Conservation (phyloP, 176 grass and related monocot species). For the Eleusine indica region DNA sequence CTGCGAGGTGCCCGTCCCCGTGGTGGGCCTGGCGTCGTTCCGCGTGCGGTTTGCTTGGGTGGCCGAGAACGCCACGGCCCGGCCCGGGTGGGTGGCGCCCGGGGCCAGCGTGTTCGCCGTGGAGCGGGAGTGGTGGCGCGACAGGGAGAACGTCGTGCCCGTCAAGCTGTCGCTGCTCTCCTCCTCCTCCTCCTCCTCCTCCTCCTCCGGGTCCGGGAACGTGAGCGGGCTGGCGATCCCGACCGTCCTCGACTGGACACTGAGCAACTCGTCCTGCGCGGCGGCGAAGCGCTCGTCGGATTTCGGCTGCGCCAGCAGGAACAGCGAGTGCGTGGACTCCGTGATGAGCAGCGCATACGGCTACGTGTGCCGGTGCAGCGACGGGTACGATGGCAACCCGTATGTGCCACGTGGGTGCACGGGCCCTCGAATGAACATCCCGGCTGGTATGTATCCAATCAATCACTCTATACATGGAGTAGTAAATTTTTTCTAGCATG, state of each 20-base stretch:
- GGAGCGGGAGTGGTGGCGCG: slow-evolving; percentile 31
- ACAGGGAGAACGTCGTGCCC: slow-evolving; percentile 12
- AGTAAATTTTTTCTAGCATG: not conserved
- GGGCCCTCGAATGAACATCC: not conserved
- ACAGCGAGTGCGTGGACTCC: slow-evolving; percentile 37
- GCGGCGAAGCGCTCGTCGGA: not conserved
- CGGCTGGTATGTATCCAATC: slow-evolving; percentile 22
- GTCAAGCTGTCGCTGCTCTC: slow-evolving; percentile 11
- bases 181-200: not conserved
- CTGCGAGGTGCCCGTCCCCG: slow-evolving; percentile 4
- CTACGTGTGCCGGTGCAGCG: slow-evolving; percentile 55
- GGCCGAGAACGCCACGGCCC: not conserved
- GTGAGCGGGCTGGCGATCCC: not conserved
- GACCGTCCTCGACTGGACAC: slow-evolving; percentile 20
- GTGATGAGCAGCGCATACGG: slow-evolving; percentile 30
- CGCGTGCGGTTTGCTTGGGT: not conserved
- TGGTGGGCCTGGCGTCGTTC: not conserved
- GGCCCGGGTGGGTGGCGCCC: slow-evolving; percentile 7
- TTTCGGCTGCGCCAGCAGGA: slow-evolving; percentile 38
- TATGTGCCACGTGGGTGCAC: slow-evolving; percentile 42
- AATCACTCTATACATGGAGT: not conserved
- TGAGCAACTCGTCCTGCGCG: slow-evolving; percentile 16
- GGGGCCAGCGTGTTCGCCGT: slow-evolving; percentile 21
- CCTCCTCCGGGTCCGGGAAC: not conserved
- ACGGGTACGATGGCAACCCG: slow-evolving; percentile 59